phyloP scores from a whole-genome alignment of 495 filamentous ascomycete genomes.

The Penicillium tannophilum region DNA sequence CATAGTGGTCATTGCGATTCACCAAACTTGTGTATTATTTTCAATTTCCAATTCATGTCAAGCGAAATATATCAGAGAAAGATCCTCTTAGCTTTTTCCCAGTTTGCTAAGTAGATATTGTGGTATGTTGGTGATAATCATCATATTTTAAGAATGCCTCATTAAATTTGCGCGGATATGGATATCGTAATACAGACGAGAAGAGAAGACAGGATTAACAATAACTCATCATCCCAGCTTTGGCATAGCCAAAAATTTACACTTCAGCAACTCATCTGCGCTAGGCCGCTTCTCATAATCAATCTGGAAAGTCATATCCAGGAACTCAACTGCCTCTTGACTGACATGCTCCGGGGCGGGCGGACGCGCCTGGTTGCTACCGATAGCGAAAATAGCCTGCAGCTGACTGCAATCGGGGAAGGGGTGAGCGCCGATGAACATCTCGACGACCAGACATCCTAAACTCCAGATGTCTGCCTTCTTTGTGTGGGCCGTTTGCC shows the following conservation, averaged over 20 bases:
- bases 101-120: not conserved
- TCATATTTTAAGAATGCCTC: not conserved
- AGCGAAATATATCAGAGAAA: slow-evolving; percentile 14
- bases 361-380: slow-evolving; percentile 80
- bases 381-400: slow-evolving; percentile 98
- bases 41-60: slow-evolving; percentile 17
- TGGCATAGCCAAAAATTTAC: slow-evolving; percentile 73
- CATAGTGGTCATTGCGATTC: slow-evolving; percentile 33
- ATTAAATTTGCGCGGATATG: slow-evolving; percentile 18
- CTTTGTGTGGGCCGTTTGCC: slow-evolving; percentile 94
- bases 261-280: slow-evolving; percentile 84
- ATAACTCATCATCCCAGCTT: slow-evolving; percentile 10
- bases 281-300: slow-evolving; percentile 89
- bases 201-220: slow-evolving; percentile 6
- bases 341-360: slow-evolving; percentile 88
- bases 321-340: slow-evolving; percentile 80
- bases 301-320: slow-evolving; percentile 89
- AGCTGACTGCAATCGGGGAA: slow-evolving; percentile 97
- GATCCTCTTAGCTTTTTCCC: not conserved
- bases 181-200: slow-evolving; percentile 22
- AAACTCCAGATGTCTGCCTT: slow-evolving; percentile 99
- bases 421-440: slow-evolving; percentile 96
- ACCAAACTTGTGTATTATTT: slow-evolving; percentile 33
- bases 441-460: slow-evolving; percentile 95
- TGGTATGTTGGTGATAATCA: not conserved